Evolutionary conservation across 352 stramenopile species (phyloP).

Genomic region (Phytophthora fragariae): DNA sequence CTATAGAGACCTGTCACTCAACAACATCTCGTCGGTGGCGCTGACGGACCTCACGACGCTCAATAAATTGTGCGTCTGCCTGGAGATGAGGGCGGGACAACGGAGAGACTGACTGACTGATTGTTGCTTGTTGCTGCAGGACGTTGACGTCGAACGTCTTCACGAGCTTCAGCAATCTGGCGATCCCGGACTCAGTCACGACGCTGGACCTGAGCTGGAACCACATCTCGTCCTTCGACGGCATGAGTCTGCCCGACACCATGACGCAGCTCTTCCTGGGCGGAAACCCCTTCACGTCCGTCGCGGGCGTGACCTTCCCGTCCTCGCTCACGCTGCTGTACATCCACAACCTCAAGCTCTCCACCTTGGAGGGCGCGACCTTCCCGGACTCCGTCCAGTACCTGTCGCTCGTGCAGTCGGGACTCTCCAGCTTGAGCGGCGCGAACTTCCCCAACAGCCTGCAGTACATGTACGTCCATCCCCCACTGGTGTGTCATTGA

Average conservation of each 20-base stretch:
- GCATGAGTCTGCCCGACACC: conserved; percentile 55
- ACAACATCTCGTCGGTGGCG: conserved; percentile 54
- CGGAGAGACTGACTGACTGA: neutral
- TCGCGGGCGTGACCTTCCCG: conserved; percentile 54
- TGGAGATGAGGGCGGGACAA: too few species aligned
- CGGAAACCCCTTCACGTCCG: conserved; percentile 73
- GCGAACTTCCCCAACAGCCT: conserved; percentile 56
- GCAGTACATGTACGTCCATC: conserved; percentile 56
- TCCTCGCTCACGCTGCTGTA: conserved; percentile 69
- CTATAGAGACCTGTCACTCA: conserved; percentile 53
- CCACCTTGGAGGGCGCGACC: conserved; percentile 47
- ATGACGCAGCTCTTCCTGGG: conserved; percentile 69
- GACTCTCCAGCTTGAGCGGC: conserved; percentile 48
- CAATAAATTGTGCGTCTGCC: conserved; percentile 48
- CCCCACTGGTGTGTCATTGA: neutral
- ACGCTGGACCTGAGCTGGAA: conserved; percentile 78
- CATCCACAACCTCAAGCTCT: conserved; percentile 67
- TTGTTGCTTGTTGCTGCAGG: conserved; percentile 26
- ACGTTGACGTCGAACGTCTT: conserved; percentile 62
- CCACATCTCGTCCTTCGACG: conserved; percentile 61
- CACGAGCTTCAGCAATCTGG: conserved; percentile 52
- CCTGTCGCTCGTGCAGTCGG: conserved; percentile 56
- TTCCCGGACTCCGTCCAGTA: conserved; percentile 57
- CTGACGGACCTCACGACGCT: conserved; percentile 40
- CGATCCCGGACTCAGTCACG: conserved; percentile 47